A percentile compares a stretch with the other conserved stretches of the same genome.
phyloP scores from a whole-genome alignment of 345 rosid species.

The Camelina sativa region DNA sequence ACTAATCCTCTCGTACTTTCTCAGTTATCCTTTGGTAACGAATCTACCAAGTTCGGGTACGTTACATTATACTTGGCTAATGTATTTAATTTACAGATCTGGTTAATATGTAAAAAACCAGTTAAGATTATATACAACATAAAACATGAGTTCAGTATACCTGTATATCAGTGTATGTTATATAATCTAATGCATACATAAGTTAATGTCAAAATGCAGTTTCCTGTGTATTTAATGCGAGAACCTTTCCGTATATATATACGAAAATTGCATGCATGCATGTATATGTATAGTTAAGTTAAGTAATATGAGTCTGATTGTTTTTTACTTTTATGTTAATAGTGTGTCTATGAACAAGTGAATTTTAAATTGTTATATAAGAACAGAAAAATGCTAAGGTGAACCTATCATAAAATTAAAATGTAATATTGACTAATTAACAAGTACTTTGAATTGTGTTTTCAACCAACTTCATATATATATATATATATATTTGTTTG shows the following conservation, averaged over 20 bases:
- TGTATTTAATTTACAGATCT: background rate
- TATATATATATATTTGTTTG: background rate
- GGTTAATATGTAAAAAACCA: background rate
- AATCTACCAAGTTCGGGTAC: constrained; percentile 1
- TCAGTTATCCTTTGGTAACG: constrained; percentile 28
- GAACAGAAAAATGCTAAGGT: no score
- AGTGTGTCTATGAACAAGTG: background rate
- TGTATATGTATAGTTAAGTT: background rate
- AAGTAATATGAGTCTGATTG: background rate
- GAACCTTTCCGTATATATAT: background rate
- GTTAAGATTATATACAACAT: background rate
- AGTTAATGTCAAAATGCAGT: background rate
- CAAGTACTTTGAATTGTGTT: background rate
- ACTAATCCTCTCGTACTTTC: constrained; percentile 47
- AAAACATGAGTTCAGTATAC: background rate
- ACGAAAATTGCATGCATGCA: background rate
- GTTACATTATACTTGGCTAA: background rate
- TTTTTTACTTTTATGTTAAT: background rate
- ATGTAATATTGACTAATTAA: background rate
- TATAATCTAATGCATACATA: background rate
- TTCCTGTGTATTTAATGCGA: background rate
- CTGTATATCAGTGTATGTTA: background rate
- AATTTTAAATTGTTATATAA: no score
- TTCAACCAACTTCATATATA: background rate
- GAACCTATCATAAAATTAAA: background rate